Conservation (phyloP, 352 stramenopile genomes). For the Phytophthora chlamydospora region DNA sequence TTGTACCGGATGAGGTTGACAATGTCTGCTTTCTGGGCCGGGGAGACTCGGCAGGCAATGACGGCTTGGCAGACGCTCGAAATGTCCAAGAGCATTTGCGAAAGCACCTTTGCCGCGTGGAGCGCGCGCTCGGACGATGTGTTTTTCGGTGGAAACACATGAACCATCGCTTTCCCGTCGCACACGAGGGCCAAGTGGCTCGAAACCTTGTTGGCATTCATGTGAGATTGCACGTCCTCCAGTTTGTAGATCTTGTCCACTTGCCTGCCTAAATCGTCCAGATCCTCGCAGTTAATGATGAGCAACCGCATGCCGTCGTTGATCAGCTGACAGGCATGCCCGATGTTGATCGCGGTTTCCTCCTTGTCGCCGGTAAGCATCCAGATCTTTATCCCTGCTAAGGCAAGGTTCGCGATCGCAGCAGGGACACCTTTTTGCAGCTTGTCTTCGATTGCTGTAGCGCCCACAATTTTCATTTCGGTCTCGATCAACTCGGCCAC, state of each 20-base stretch:
- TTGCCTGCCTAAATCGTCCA: constrained; percentile 51
- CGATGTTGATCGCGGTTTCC: constrained; percentile 96
- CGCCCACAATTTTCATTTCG: constrained; percentile 86
- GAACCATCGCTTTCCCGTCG: constrained; percentile 75
- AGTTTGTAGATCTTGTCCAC: constrained; percentile 55
- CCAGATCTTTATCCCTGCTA: constrained; percentile 95
- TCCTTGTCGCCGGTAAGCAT: constrained; percentile 95
- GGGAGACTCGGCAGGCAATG: constrained; percentile 85
- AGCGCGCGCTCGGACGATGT: constrained; percentile 38
- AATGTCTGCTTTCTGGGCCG: constrained; percentile 83
- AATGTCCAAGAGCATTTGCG: constrained; percentile 62
- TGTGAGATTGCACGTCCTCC: constrained; percentile 54
- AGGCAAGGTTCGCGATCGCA: constrained; percentile 84
- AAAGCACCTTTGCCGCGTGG: constrained; percentile 48
- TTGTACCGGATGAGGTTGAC: constrained; percentile 73
- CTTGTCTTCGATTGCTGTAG: constrained; percentile 94
- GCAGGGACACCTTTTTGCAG: constrained; percentile 90
- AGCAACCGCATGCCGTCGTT: constrained; percentile 68
- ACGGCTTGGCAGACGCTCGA: constrained; percentile 67
- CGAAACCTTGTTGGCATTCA: constrained; percentile 49
- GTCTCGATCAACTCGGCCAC: constrained; percentile 67
- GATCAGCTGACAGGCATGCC: constrained; percentile 71
- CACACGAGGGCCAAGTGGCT: constrained; percentile 64
- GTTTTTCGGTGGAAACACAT: constrained; percentile 70
- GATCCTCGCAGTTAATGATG: constrained; percentile 58